phyloP scores from a whole-genome alignment of 2,329 filamentous ascomycete species.

The Ophiocordyceps sinensis region DNA sequence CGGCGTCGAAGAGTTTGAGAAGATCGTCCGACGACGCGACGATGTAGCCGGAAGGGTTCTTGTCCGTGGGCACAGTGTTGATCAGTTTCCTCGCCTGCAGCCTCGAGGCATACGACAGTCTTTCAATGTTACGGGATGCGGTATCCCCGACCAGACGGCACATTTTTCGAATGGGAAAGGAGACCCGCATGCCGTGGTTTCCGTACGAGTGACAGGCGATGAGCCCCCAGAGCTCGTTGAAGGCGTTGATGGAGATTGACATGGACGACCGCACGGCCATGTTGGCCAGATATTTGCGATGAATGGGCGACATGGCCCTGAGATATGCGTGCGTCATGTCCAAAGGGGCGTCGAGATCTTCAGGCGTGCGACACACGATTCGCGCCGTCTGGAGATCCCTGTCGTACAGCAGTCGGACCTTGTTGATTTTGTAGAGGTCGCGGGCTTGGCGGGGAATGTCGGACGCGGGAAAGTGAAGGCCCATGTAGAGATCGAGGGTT shows the following conservation, averaged over 20 bases:
- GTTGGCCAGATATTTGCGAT: slow-evolving; percentile 72
- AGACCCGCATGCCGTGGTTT: slow-evolving; percentile 67
- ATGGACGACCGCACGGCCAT: slow-evolving; percentile 91
- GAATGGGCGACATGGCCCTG: slow-evolving; percentile 80
- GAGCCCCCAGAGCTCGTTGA: slow-evolving; percentile 73
- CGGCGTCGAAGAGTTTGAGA: slow-evolving; percentile 70
- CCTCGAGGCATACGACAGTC: slow-evolving; percentile 71
- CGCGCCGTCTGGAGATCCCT: slow-evolving; percentile 66
- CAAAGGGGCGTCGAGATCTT: slow-evolving; percentile 60
- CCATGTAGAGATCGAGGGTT: slow-evolving; percentile 74
- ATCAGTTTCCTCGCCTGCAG: slow-evolving; percentile 79
- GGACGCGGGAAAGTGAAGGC: slow-evolving; percentile 75
- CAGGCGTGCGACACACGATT: slow-evolving; percentile 61
- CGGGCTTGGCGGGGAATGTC: slow-evolving; percentile 77
- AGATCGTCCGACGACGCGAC: slow-evolving; percentile 80
- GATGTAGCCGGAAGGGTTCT: slow-evolving; percentile 79
- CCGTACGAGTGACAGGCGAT: slow-evolving; percentile 81
- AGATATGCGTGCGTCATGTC: slow-evolving; percentile 78
- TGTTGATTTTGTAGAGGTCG: slow-evolving; percentile 83
- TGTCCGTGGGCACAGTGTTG: slow-evolving; percentile 66
- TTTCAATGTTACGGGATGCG: slow-evolving; percentile 74
- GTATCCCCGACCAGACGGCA: slow-evolving; percentile 77
- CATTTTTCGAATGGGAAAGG: slow-evolving; percentile 85
- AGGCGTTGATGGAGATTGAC: slow-evolving; percentile 85
- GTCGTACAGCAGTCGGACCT: slow-evolving; percentile 76